Evolutionary conservation across 2,329 filamentous ascomycete genomes (phyloP).

Genomic region (Alternaria sp.): DNA sequence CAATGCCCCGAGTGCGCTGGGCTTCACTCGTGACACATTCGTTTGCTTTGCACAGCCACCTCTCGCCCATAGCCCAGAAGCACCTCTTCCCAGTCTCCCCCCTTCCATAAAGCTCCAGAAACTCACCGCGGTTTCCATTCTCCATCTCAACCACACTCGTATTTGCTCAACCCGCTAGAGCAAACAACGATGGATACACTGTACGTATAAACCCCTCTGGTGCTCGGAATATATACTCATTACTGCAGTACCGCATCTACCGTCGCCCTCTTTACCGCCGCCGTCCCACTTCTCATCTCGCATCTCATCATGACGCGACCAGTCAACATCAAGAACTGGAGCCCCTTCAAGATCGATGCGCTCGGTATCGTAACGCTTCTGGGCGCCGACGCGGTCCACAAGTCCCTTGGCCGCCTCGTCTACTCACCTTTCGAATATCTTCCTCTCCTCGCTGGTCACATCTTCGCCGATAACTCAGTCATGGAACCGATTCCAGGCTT

Average conservation of each 20-base stretch:
- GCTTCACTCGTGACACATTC: not conserved
- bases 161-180: not conserved
- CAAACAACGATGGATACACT: not conserved
- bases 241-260: not conserved
- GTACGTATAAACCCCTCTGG: not conserved
- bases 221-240: not conserved
- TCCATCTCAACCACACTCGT: not conserved
- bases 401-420: not conserved
- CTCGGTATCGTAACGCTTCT: not conserved
- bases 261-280: not conserved
- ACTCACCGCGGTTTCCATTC: not conserved
- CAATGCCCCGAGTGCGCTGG: not conserved
- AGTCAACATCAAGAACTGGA: not conserved
- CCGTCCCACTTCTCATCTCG: not conserved
- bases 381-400: not conserved
- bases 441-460: not conserved
- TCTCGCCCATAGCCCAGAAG: not conserved
- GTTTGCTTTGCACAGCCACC: not conserved
- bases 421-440: not conserved
- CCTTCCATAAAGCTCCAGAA: not conserved
- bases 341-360: not conserved
- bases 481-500: constrained; percentile 3
- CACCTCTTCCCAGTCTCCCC: not conserved
- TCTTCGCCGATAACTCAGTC: constrained; percentile 5
- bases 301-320: not conserved